Percentiles rank a stretch among this genome's conserved stretches.
Conservation (phyloP, 2,329 filamentous ascomycete species). For the Penicillium sp. region DNA sequence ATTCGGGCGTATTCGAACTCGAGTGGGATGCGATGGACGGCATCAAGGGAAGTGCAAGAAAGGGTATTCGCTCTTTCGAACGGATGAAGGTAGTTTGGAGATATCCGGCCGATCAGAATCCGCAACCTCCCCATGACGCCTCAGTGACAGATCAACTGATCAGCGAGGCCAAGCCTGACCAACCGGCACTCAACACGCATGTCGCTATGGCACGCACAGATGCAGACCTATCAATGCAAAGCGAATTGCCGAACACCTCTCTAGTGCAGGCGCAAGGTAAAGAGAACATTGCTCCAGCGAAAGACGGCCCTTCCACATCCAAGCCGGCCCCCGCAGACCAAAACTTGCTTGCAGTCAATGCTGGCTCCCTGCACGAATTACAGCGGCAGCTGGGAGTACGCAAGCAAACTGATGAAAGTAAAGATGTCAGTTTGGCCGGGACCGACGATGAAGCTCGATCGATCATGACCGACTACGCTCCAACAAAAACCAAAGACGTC, state of each 20-base stretch:
- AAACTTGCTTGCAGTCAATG: constrained; percentile 4
- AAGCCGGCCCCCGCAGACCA: not conserved
- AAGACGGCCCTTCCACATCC: not conserved
- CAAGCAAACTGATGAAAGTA: constrained; percentile 58
- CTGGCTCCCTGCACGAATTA: constrained; percentile 11
- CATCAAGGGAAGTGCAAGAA: constrained; percentile 80
- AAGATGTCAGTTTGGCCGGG: constrained; percentile 64
- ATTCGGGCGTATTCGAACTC: constrained; percentile 65
- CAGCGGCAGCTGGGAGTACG: constrained; percentile 62
- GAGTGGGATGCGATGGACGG: constrained; percentile 83
- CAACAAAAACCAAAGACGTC: constrained; percentile 14
- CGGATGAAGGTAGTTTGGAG: constrained; percentile 81
- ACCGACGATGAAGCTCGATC: constrained; percentile 47
- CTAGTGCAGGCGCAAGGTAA: not conserved
- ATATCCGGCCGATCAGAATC: constrained; percentile 23
- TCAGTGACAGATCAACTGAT: constrained; percentile 43
- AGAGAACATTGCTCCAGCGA: constrained; percentile 1
- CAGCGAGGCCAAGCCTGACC: constrained; percentile 59
- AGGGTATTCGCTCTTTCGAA: constrained; percentile 77
- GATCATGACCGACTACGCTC: constrained; percentile 21
- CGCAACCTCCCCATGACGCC: constrained; percentile 16
- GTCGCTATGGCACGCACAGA: constrained; percentile 69
- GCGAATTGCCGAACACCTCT: not conserved
- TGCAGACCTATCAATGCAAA: constrained; percentile 24
- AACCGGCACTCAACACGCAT: constrained; percentile 61